Percentiles rank a stretch among this genome's conserved stretches.
Conservation (phyloP, 768 basidiomycete species). For the Lepiota brunneoincarnata region DNA sequence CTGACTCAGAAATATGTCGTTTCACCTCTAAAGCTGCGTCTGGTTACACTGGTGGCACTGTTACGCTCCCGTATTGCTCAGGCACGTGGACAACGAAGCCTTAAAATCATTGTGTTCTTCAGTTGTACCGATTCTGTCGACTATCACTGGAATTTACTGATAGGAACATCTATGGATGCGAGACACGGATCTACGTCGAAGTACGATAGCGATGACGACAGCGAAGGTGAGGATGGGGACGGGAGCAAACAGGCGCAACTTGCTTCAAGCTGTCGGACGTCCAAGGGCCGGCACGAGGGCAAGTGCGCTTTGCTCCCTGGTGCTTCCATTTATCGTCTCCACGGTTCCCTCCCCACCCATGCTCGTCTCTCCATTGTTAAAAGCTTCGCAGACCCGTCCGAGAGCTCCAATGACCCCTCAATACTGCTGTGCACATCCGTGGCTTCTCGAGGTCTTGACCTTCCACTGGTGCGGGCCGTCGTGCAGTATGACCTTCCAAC, state of each 20-base stretch:
- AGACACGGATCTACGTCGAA: conserved; percentile 18
- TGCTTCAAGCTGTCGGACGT: not conserved
- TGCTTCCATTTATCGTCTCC: conserved; percentile 82
- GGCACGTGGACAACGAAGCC: conserved; percentile 46
- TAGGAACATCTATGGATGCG: conserved; percentile 62
- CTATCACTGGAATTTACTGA: conserved; percentile 88
- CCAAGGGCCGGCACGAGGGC: conserved; percentile 28
- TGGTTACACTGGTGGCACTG: conserved; percentile 86
- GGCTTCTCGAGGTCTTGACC: conserved; percentile 95
- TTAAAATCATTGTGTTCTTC: conserved; percentile 91
- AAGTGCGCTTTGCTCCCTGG: conserved; percentile 78
- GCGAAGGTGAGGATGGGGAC: conserved; percentile 26
- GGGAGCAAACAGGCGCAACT: conserved; percentile 5
- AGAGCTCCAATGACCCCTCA: conserved; percentile 18
- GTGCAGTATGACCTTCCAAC: conserved; percentile 97
- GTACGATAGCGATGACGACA: conserved; percentile 19
- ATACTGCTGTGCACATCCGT: conserved; percentile 91
- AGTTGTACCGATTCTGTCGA: conserved; percentile 98
- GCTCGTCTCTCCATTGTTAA: conserved; percentile 82
- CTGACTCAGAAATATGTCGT: conserved; percentile 88
- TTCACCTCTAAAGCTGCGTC: conserved; percentile 89
- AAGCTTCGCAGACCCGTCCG: conserved; percentile 59
- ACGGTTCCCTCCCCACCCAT: conserved; percentile 85
- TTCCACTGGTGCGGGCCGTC: conserved; percentile 91
- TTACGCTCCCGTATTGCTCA: conserved; percentile 77